These are phyloP conservation scores for Ceratobasidium sp. DNA, from an alignment of 1,284 basidiomycete genomes.

Conservation along the genomic window DNA sequence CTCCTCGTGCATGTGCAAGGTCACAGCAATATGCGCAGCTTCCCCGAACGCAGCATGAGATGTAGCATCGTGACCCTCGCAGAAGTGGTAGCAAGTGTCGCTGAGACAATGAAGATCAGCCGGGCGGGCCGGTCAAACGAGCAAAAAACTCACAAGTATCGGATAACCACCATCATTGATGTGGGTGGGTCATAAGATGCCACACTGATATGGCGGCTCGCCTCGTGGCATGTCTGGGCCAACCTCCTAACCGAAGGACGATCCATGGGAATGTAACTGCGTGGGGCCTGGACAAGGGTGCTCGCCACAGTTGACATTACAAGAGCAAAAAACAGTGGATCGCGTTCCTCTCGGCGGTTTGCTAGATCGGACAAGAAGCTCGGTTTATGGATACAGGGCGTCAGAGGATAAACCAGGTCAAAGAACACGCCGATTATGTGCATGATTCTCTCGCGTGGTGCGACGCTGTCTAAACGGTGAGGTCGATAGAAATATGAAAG, in stretches of 20 bases:
- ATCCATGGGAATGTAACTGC: slow-evolving; percentile 84
- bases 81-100: slow-evolving; percentile 84
- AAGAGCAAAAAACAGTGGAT: slow-evolving; percentile 86
- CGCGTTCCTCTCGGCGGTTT: slow-evolving; percentile 77
- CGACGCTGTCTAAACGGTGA: slow-evolving; percentile 76
- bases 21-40: slow-evolving; percentile 81
- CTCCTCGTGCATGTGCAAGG: slow-evolving; percentile 85
- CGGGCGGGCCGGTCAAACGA: not conserved
- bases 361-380: slow-evolving; percentile 87
- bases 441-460: slow-evolving; percentile 77
- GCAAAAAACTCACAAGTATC: slow-evolving; percentile 73
- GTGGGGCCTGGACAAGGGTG: slow-evolving; percentile 83
- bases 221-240: slow-evolving; percentile 80
- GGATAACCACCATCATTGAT: slow-evolving; percentile 80
- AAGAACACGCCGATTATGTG: slow-evolving; percentile 86
- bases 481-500: slow-evolving; percentile 75
- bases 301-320: slow-evolving; percentile 86
- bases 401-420: slow-evolving; percentile 87
- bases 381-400: slow-evolving; percentile 79
- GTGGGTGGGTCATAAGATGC: slow-evolving; percentile 84
- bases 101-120: slow-evolving; percentile 55
- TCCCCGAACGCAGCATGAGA: slow-evolving; percentile 85
- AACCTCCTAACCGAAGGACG: slow-evolving; percentile 78
- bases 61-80: slow-evolving; percentile 86
- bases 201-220: slow-evolving; percentile 79